Evolutionary conservation across 2,329 filamentous ascomycete species (phyloP), one percentile per base, ranked within the genome.

Genomic region (Hypoxylon sp.): DNA sequence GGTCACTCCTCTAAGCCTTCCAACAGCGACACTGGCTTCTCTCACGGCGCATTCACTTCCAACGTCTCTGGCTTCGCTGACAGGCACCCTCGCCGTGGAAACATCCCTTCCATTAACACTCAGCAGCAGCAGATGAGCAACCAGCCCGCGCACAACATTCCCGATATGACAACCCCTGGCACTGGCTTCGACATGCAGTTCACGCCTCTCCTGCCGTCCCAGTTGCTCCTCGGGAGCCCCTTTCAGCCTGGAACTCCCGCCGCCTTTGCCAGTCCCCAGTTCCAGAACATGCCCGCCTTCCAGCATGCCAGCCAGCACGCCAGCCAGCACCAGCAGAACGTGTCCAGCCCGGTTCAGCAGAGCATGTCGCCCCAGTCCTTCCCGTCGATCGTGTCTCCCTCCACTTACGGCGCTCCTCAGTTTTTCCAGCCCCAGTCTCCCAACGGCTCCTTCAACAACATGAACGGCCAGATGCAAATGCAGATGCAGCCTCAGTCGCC

Each of bases 131-230:
- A 35, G 15, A 5, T 35, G 3, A 35, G 18, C 31, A 75, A 70
- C 66, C 80, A 75, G 54, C 75, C 75, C 17, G 74, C 76, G 23
- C 75, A 84, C 70, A 86, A 82, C 73, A 80, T 78, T 58, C 84
- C 83, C 69, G 92, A 96, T 64, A 86, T 97, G 85, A 83, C 89
- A 66, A 94, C 90, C 20, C 93, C 95, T 13, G 92, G 90, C 38
- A 94, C 92, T 48, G 92, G 85, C 38, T 96, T 92, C 72, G 95
- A 98, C 72, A 97, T 98, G 94, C 95, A 98, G 78, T 98, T 97
- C 77, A 97, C 95, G 9, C 94, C 95, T 64, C 84, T 99, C 65
- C 86, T 99, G 31, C 95, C 95, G 29, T 98, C 94, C 27, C 92
- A 97, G 77, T 82, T 99, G 68, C 86, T 99, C 21, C 88, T 98